Conservation (phyloP, 148 eudicot species). For the Fagopyrum esculentum region DNA sequence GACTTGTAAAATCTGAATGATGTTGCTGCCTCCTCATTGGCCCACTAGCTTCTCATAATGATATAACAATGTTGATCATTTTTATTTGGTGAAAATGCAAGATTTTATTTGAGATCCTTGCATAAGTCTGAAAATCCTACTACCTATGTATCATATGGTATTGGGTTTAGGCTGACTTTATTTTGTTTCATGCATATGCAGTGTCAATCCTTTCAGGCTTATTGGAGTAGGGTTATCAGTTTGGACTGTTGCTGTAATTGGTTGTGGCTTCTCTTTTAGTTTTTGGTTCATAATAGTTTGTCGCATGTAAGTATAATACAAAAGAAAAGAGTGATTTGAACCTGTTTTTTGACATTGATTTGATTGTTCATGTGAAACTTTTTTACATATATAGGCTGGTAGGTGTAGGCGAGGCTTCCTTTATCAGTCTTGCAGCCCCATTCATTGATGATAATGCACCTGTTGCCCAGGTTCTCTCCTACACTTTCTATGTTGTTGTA, state of each 20-base stretch:
- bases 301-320: constrained; percentile 63
- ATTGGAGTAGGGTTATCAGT: constrained; percentile 82
- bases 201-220: constrained; percentile 87
- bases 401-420: constrained; percentile 97
- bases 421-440: constrained; percentile 97
- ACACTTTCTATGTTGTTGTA: background rate
- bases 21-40: background rate
- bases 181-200: constrained; percentile 25
- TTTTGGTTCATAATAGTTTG: constrained; percentile 70
- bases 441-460: constrained; percentile 96
- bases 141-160: background rate
- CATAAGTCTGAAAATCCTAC: background rate
- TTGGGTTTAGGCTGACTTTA: background rate
- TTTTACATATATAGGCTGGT: constrained; percentile 53
- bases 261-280: constrained; percentile 67
- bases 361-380: constrained; percentile 6
- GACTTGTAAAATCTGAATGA: background rate
- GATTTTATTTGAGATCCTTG: background rate
- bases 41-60: background rate
- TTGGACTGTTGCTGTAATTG: constrained; percentile 75
- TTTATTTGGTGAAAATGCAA: background rate
- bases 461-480: constrained; percentile 46
- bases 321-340: background rate
- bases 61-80: background rate
- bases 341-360: background rate